These are phyloP conservation scores for Populus trichocarpa DNA, from an alignment of 441 rosid species.

Conservation along the genomic window DNA sequence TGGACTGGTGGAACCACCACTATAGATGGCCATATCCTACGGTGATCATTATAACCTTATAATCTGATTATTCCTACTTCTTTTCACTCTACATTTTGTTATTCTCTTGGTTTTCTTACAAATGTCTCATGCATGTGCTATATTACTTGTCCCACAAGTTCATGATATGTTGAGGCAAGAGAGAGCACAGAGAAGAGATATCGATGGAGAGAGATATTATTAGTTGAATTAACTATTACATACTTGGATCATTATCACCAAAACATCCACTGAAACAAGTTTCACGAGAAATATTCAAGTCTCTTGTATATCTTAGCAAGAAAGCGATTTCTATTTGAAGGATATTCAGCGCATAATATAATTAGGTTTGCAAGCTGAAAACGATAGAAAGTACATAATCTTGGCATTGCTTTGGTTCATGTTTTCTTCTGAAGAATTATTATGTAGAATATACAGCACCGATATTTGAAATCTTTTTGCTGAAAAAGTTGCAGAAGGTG, in stretches of 20 bases:
- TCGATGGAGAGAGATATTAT: not conserved
- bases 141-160: not conserved
- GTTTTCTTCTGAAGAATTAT: not conserved
- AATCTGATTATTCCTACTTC: too few relatives aligned
- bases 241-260: not conserved
- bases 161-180: not conserved
- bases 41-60: conserved; percentile 23
- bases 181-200: not conserved
- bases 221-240: not conserved
- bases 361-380: not conserved
- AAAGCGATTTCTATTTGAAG: not conserved
- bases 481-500: not conserved
- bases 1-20: conserved; percentile 64
- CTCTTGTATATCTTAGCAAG: not conserved
- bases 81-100: not conserved
- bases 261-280: not conserved
- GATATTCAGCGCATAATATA: not conserved
- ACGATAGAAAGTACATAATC: not conserved
- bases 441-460: not conserved
- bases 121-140: not conserved
- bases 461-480: not conserved
- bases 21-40: conserved; percentile 76
- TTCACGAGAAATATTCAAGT: not conserved
- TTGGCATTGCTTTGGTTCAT: not conserved
- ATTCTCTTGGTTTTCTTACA: not conserved